Conservation (phyloP, 2,329 filamentous ascomycete species). For the Aspergillus nomiae region DNA sequence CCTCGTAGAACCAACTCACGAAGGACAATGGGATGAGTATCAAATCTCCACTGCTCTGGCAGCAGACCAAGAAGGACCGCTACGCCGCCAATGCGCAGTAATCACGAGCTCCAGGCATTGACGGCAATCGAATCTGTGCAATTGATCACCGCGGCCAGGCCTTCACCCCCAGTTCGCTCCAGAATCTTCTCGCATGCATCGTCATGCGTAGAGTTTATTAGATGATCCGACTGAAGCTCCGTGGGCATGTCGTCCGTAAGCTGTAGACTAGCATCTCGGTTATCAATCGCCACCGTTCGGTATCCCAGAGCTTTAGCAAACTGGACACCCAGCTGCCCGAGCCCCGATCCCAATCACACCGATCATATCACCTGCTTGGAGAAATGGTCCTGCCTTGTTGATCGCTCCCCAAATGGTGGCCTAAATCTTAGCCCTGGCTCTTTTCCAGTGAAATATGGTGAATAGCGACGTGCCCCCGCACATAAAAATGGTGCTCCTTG, state of each 20-base stretch:
- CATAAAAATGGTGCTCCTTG: constrained; percentile 18
- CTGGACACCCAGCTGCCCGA: constrained; percentile 17
- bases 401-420: constrained; percentile 13
- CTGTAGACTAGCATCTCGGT: constrained; percentile 7
- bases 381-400: background rate
- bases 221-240: background rate
- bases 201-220: background rate
- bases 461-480: constrained; percentile 10
- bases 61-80: constrained; percentile 12
- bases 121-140: constrained; percentile 8
- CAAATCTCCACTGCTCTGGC: constrained; percentile 11
- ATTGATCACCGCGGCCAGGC: constrained; percentile 11
- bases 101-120: constrained; percentile 11
- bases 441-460: background rate
- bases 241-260: background rate
- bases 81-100: constrained; percentile 7
- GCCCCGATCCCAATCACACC: constrained; percentile 14
- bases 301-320: constrained; percentile 14
- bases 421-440: background rate
- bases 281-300: constrained; percentile 14
- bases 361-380: constrained; percentile 3
- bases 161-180: background rate
- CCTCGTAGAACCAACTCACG: constrained; percentile 11
- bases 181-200: constrained; percentile 5
- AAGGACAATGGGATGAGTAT: constrained; percentile 10